Base-by-base conservation (phyloP, 768 basidiomycete genomes). In the Trametes coccinea region DNA sequence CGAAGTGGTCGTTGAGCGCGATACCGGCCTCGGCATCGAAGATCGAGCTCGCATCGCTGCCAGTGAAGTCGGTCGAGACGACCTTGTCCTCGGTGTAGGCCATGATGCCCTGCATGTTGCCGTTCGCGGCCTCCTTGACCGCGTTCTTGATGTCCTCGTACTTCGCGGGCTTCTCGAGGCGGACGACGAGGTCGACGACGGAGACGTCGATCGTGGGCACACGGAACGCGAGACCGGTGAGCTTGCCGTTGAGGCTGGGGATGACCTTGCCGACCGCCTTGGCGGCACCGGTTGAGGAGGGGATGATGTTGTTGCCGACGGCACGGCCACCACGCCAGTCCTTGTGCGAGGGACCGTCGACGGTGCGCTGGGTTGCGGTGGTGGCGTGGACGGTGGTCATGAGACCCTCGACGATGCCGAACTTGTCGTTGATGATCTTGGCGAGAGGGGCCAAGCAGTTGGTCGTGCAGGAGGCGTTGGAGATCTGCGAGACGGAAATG, bases 241-340 rank as follows among this genome's bases (percentile, higher is more conserved):
- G 88, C 82, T 98, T 98, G 80, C 96, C 96, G 79, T 98, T 97
- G 69, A 99, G 85, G 53, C 78, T 75, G 62, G 96, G 96, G 75
- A 98, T 98, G 77, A 99, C 95, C 83, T 97, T 96, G 71, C 95
- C 95, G 73, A 96, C 94, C 66, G 95, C 95, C 86, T 98, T 99
- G 76, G 96, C 96, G 66, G 96, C 96, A 79, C 96, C 96, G 67
- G 96, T 98, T 69, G 95, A 96, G 27, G 95, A 97, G 52, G 96
- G 96, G 74, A 99, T 99, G 80, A 99, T 98, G 86, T 99, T 99
- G 82, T 90, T 91, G 78, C 88, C 90, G 67, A 95, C 94, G 71
- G 88, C 87, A 79, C 96, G 96, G 66, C 94, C 94, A 73, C 94
- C 94, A 75, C 94, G 92, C 94, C 94, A 96, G 81, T 96, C 94